phyloP scores from a whole-genome alignment of 345 rosid species.

The Hypericum perforatum region DNA sequence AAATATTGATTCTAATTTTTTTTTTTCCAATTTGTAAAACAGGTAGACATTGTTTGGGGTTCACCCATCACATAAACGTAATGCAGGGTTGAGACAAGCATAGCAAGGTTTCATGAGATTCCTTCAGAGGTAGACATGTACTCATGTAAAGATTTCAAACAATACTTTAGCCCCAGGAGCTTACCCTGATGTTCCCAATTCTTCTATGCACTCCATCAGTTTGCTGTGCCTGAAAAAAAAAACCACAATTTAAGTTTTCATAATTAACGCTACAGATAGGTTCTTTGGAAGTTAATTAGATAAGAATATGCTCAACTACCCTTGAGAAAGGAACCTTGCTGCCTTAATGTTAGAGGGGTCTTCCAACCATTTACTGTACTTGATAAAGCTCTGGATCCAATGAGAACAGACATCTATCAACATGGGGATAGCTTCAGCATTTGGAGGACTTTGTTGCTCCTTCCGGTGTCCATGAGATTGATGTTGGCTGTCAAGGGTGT shows the following conservation, averaged over 20 bases:
- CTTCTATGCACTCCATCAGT: slow-evolving; percentile 63
- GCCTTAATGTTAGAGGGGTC: slow-evolving; percentile 81
- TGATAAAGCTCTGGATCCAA: slow-evolving; percentile 91
- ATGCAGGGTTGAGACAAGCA: too few relatives aligned
- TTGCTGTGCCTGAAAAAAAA: slow-evolving; percentile 57
- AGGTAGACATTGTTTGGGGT: too few relatives aligned
- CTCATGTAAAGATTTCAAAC: too few relatives aligned
- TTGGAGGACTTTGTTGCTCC: slow-evolving; percentile 51
- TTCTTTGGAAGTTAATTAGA: slow-evolving; percentile 1
- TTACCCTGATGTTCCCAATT: slow-evolving; percentile 54
- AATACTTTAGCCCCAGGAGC: slow-evolving; percentile 14
- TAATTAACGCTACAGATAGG: slow-evolving; percentile 5
- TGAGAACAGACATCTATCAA: slow-evolving; percentile 73
- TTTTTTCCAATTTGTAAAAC: too few relatives aligned
- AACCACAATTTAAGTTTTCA: slow-evolving; percentile 5
- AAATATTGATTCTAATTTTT: too few relatives aligned
- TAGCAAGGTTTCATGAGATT: too few relatives aligned
- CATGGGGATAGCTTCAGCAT: slow-evolving; percentile 63
- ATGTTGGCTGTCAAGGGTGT: slow-evolving; percentile 18
- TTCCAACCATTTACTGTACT: slow-evolving; percentile 93
- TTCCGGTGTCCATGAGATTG: slow-evolving; percentile 48
- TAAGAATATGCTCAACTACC: slow-evolving; percentile 36
- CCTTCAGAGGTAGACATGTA: too few relatives aligned
- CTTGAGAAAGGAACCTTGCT: slow-evolving; percentile 69
- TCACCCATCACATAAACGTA: too few relatives aligned